Evolutionary conservation across 148 eudicot species (phyloP), one percentile per base, ranked within the genome.

Genomic region (Fagopyrum esculentum): DNA sequence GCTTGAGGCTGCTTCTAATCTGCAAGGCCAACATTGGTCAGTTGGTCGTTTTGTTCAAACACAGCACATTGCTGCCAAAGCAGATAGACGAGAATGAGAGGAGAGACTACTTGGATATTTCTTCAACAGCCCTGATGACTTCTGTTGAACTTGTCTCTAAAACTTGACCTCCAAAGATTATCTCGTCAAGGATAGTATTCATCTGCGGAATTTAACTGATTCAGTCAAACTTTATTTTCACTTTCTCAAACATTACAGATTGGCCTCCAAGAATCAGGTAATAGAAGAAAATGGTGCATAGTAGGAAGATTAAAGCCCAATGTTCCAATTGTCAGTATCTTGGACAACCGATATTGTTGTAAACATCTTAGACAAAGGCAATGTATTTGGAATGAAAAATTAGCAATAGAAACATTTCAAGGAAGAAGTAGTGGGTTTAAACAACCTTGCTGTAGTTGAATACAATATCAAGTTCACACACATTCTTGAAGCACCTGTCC

Each of bases 401-500:
- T 26, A 43, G 1, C 47, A 35, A 16, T 22, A 40, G 19, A 75
- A 12, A 75, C 7, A 75, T 44, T 11, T 4, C 52, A 15, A 47
- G 47, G n/a, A 60, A 17, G 19, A 17, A 15, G 69, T 51, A 75
- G 72, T 59, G 48, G 59, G 61, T 49, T 13, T 17, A 77, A 71
- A 59, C n/a, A 63, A 94, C 97, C 98, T 94, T 94, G 81, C 83
- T 81, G 71, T 82, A 92, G 78, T 90, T 91, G 85, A 90, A 94
- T 64, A 94, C 92, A 30, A 94, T 70, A 74, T 90, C 97, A 59
- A 94, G 93, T 86, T 94, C 98, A 77, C 97, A 92, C 4, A 94
- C 96, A 82, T 92, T 91, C 80, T 89, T 90, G 88, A 90, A 92
- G 77, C 93, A 91, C 82, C 83, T 91, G 89, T 94, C 93, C 91